Base-by-base conservation (phyloP, 768 basidiomycete genomes). In the Terana coerulea region DNA sequence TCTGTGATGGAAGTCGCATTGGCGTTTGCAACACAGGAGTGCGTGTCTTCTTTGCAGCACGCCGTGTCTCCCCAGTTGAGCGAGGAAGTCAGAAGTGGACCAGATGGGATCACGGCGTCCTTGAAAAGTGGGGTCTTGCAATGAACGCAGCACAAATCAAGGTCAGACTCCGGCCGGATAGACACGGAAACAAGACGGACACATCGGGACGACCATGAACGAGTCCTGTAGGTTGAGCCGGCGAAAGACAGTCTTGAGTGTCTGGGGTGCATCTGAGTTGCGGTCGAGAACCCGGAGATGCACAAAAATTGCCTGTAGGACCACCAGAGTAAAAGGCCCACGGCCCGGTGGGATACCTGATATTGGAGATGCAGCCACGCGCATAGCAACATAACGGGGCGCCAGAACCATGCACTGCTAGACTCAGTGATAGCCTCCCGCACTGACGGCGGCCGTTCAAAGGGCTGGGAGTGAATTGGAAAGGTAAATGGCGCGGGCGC, bases 1-100 rank as follows among this genome's bases (percentile, higher is more conserved):
- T 11, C 33, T 52, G 5, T 11, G 43, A 52, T 33, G 51, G 41
- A 3, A 52, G 31, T 10, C 17, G 21, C 24, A 34, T 14, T 3
- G 51, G 51, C 3, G 51, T 45, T 19, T 52, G 51, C 12, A 52
- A 8, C 12, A 36, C 36, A 44, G 51, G 43, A 14, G 24, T 36
- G 12, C 25, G n/a, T 3, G 28, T 6, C 5, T 17, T 10, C 29
- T 51, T 41, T 21, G 49, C 22, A 5, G 37, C 6, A 35, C 10
- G 19, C 9, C 33, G 36, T 24, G 21, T 3, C 7, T 19, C 25
- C 7, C 33, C 47, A 36, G 9, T 21, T 10, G 14, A 36, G 5
- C 5, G 12, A 22, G 5, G 17, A 15, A 14, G 21, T 11, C 24
- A 17, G 12, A 10, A 17, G 22, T 14, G 33, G 4, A 15, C 10